Evolutionary conservation across 805 yeast genomes (phyloP).

Genomic region (Pichia membranifaciens): DNA sequence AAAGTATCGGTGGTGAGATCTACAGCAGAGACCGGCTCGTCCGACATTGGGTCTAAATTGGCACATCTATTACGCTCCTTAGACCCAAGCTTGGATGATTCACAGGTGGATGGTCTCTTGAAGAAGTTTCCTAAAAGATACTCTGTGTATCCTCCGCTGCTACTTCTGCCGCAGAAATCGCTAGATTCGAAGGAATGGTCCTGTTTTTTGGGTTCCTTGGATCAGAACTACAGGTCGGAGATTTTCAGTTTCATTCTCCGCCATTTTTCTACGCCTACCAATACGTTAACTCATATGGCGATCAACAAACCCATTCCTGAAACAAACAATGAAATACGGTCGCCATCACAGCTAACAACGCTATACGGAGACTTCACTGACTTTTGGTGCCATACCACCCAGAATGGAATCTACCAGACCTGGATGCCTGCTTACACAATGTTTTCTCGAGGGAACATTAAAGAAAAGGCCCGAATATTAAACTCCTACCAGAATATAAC

Average conservation of each 20-base stretch:
- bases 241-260: conserved; percentile 2
- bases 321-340: conserved; percentile 32
- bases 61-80: background rate
- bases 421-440: conserved; percentile 86
- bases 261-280: conserved; percentile 10
- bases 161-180: conserved; percentile 47
- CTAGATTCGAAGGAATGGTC: conserved; percentile 38
- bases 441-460: conserved; percentile 84
- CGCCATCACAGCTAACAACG: conserved; percentile 58
- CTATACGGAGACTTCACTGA: conserved; percentile 69
- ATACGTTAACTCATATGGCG: conserved; percentile 50
- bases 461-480: conserved; percentile 67
- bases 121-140: conserved; percentile 45
- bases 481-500: conserved; percentile 27
- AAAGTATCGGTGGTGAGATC: background rate
- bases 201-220: conserved; percentile 4
- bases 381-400: conserved; percentile 67
- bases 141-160: conserved; percentile 62
- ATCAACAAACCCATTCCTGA: conserved; percentile 59
- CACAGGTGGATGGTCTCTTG: background rate
- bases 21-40: background rate
- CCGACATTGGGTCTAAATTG: background rate
- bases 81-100: background rate
- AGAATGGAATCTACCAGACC: conserved; percentile 68
- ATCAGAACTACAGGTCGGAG: background rate